Base-by-base conservation (phyloP, 257 asterid genomes). In the Solanum sitiens region DNA sequence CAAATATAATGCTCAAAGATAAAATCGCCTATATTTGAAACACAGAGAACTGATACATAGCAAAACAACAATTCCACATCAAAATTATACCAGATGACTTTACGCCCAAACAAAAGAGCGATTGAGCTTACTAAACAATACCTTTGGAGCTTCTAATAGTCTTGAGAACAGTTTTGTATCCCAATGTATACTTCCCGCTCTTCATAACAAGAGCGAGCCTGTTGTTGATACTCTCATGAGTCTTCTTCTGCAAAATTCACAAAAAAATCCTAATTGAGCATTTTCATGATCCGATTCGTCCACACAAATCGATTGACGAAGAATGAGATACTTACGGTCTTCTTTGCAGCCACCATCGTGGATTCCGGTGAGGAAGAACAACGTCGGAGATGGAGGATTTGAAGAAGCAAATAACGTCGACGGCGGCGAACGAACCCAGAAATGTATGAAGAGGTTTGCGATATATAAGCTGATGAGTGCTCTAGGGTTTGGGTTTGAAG, bases 201-300 rank as follows among this genome's bases (percentile, higher is more conserved):
- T 95, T 94, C 95, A 95, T 92, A 85, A 93, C 98, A 30, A 95
- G 96, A 76, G 96, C 97, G 35, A 95, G 91, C 93, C 96, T 94
- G 87, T 90, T 95, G 93, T 95, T 93, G 90, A 95, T 94, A 88
- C 94, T 93, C 94, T 95, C 98, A 87, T 94, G 98, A 74, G 93
- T 93, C 95, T 94, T 94, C 95, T 95, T 95, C 98, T 93, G 94
- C 56, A 89, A 47, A 63, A 59, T 14, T 70, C 80, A 77, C 70
- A 76, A n/a, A 3, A 18, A 72, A 6, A 12, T 0, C 0, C 65
- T 27, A 6, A 16, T 13, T 76, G 4, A 76, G 32, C 35, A 76
- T 13, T 32, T 35, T 56, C 73, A 35, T 18, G 6, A 83, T 74
- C 32, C 16, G 45, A 83, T 63, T 50, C 10, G 18, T 20, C 12